Percentiles rank a stretch among this genome's conserved stretches.
Conservation (phyloP, 139 green algal species). For the Closterium sp. region DNA sequence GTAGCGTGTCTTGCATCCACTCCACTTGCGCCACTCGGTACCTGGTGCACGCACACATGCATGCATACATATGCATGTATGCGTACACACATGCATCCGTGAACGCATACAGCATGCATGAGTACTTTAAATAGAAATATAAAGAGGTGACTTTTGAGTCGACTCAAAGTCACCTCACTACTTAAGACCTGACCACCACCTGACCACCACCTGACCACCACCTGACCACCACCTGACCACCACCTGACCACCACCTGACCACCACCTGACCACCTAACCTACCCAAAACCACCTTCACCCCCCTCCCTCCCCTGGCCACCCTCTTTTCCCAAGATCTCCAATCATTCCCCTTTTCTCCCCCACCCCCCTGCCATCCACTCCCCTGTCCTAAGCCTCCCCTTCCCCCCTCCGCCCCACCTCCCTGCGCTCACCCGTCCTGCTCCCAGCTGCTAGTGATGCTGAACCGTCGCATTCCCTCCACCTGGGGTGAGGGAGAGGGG, state of each 20-base stretch:
- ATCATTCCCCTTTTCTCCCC: not conserved
- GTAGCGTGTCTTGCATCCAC: slow-evolving; percentile 15
- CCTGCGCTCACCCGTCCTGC: slow-evolving; percentile 19
- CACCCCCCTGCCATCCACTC: not conserved
- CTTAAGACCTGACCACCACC: no score
- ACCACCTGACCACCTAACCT: no score
- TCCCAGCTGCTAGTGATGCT: slow-evolving; percentile 20
- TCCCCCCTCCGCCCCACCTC: not conserved
- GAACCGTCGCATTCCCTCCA: slow-evolving; percentile 12
- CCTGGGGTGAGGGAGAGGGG: not conserved
- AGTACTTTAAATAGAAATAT: no score
- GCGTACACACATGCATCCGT: not conserved
- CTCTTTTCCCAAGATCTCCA: not conserved
- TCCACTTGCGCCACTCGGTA: slow-evolving; percentile 31
- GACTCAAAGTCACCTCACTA: no score
- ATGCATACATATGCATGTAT: not conserved
- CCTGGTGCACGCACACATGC: not conserved
- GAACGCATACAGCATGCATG: not conserved
- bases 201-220: no score
- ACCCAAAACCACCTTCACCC: no score
- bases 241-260: no score
- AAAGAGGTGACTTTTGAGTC: no score
- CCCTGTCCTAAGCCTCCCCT: not conserved
- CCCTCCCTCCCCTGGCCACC: not conserved
- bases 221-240: no score